A percentile compares a stretch with the other conserved stretches of the same genome.
These are phyloP conservation scores for Macrolepiota albuminosa DNA, from an alignment of 768 basidiomycete species.

Conservation along the genomic window DNA sequence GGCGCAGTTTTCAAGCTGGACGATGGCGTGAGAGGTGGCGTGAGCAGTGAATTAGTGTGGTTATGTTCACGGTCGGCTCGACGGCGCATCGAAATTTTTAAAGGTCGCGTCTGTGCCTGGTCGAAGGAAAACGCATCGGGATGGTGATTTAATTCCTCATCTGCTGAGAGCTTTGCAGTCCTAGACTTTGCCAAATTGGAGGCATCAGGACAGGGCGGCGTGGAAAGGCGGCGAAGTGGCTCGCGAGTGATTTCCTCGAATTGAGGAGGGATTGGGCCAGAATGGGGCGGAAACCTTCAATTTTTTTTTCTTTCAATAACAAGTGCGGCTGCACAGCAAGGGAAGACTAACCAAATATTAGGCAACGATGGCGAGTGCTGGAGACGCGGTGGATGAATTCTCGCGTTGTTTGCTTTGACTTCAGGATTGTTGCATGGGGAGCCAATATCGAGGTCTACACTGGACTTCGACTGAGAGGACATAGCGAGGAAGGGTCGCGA, in stretches of 20 bases:
- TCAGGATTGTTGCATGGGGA: slow-evolving; percentile 17
- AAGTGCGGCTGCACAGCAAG: background rate
- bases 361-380: slow-evolving; percentile 68
- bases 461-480: slow-evolving; percentile 22
- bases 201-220: slow-evolving; percentile 22
- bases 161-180: background rate
- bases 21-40: slow-evolving; percentile 69
- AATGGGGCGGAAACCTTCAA: slow-evolving; percentile 44
- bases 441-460: slow-evolving; percentile 23
- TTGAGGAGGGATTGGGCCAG: slow-evolving; percentile 34
- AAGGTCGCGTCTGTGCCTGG: slow-evolving; percentile 15
- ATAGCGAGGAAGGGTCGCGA: slow-evolving; percentile 27
- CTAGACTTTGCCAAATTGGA: background rate
- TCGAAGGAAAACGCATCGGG: slow-evolving; percentile 17
- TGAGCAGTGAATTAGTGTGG: slow-evolving; percentile 40
- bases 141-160: slow-evolving; percentile 3
- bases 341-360: slow-evolving; percentile 51
- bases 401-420: slow-evolving; percentile 12
- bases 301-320: background rate
- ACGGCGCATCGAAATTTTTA: slow-evolving; percentile 28
- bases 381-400: slow-evolving; percentile 41
- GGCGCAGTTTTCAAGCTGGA: slow-evolving; percentile 41
- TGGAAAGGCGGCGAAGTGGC: slow-evolving; percentile 27
- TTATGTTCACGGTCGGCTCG: slow-evolving; percentile 31
- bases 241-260: slow-evolving; percentile 23